phyloP scores from a whole-genome alignment of 148 eudicot genomes.

The Heliosperma pusillum region DNA sequence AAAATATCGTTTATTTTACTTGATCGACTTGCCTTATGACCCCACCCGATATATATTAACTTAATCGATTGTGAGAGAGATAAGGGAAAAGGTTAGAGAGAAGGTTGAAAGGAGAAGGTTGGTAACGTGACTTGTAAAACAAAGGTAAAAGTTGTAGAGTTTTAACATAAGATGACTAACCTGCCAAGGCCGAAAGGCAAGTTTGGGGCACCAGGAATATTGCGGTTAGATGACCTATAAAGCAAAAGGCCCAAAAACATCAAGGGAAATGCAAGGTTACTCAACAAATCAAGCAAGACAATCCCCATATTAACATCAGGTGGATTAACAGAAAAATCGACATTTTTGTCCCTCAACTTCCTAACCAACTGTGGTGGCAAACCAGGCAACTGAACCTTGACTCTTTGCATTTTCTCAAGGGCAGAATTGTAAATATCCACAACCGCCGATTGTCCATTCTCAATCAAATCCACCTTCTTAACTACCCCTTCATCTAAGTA shows the following conservation, averaged over 20 bases:
- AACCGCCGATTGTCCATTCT: slow-evolving; percentile 58
- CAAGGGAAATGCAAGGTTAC: slow-evolving; percentile 79
- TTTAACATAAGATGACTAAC: slow-evolving; percentile 28
- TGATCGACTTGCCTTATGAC: too few relatives aligned
- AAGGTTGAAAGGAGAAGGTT: too few relatives aligned
- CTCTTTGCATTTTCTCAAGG: slow-evolving; percentile 60
- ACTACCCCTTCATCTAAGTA: slow-evolving; percentile 66
- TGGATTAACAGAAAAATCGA: slow-evolving; percentile 71
- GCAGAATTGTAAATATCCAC: slow-evolving; percentile 60
- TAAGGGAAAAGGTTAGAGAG: too few relatives aligned
- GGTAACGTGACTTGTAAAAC: too few relatives aligned
- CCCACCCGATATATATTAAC: too few relatives aligned
- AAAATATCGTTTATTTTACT: too few relatives aligned
- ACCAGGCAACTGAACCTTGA: slow-evolving; percentile 68
- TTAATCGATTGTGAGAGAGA: too few relatives aligned
- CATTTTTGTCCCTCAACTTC: slow-evolving; percentile 60
- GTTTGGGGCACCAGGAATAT: slow-evolving; percentile 60
- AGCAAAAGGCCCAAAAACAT: slow-evolving; percentile 55
- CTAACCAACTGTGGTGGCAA: slow-evolving; percentile 57
- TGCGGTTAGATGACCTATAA: slow-evolving; percentile 37
- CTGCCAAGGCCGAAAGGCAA: slow-evolving; percentile 85
- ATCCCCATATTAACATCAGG: slow-evolving; percentile 40
- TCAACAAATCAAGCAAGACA: slow-evolving; percentile 52
- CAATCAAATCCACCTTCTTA: slow-evolving; percentile 64
- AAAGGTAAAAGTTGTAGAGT: too few relatives aligned